A percentile compares a stretch with the other conserved stretches of the same genome.
phyloP scores from a whole-genome alignment of 164 flowering plant species.

The Stephania yunnanensis region DNA sequence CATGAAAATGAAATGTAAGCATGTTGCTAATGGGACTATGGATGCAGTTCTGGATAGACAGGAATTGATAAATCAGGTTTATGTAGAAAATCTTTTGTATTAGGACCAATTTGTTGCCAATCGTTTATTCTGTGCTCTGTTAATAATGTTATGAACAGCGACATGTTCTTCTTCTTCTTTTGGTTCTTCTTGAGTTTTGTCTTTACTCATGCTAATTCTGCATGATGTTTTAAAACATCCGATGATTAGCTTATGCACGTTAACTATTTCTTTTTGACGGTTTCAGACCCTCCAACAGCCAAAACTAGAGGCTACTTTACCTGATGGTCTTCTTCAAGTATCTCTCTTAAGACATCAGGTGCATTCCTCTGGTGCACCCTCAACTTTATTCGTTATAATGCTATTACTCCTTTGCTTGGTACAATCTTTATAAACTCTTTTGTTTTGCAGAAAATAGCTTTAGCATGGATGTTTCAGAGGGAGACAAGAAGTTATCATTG shows the following conservation, averaged over 20 bases:
- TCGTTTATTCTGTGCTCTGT: too few species aligned
- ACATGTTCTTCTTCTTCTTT: too few species aligned
- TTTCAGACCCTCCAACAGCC: slow-evolving; percentile 81
- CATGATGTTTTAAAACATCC: too few species aligned
- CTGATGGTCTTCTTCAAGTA: slow-evolving; percentile 74
- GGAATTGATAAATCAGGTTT: too few species aligned
- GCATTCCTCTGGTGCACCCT: slow-evolving; percentile 2
- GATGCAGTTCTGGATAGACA: too few species aligned
- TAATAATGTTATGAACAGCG: too few species aligned
- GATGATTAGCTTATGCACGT: slow-evolving; percentile 4
- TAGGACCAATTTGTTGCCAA: too few species aligned
- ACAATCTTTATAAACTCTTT: slow-evolving; percentile 5
- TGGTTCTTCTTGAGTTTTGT: too few species aligned
- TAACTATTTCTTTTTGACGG: slow-evolving; percentile 9
- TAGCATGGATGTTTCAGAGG: slow-evolving; percentile 92
- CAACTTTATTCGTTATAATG: not conserved
- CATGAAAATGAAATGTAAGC: too few species aligned
- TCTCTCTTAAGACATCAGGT: slow-evolving; percentile 92
- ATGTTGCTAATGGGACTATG: too few species aligned
- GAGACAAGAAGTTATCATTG: slow-evolving; percentile 67
- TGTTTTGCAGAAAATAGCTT: slow-evolving; percentile 73
- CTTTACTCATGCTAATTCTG: too few species aligned
- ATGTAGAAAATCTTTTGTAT: too few species aligned
- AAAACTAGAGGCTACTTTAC: slow-evolving; percentile 54
- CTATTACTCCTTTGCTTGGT: not conserved